Evolutionary conservation across 2,329 filamentous ascomycete species (phyloP).

Genomic region (Chalaropsis thielavioides): DNA sequence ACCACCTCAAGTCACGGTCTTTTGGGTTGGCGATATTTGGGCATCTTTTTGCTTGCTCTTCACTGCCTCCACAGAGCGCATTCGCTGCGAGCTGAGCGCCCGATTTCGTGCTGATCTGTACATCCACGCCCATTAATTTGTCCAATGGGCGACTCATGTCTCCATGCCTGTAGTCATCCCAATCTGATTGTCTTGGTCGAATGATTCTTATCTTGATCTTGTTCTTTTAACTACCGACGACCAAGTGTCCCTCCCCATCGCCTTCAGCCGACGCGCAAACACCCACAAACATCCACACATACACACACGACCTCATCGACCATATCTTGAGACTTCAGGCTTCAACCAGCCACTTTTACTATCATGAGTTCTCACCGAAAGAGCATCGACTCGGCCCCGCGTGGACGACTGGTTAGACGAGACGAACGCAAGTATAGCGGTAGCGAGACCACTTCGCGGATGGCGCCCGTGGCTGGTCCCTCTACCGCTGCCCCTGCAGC

Average conservation of each 20-base stretch:
- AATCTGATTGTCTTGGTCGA: background rate
- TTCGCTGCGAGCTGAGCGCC: background rate
- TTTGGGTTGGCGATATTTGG: conserved; percentile 2
- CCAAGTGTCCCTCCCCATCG: background rate
- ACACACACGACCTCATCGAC: background rate
- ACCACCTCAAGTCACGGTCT: background rate
- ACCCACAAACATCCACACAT: background rate
- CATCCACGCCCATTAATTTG: background rate
- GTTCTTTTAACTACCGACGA: background rate
- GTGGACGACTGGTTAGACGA: background rate
- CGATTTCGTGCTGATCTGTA: background rate
- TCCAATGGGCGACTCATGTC: background rate
- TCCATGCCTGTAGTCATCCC: background rate
- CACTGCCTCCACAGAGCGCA: background rate
- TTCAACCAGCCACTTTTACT: background rate
- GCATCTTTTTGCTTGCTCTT: background rate
- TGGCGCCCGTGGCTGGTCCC: background rate
- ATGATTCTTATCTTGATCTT: background rate
- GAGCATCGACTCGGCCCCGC: conserved; percentile 8
- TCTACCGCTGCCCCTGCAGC: background rate
- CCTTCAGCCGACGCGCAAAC: background rate
- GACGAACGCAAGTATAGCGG: conserved; percentile 4
- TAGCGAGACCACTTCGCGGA: background rate
- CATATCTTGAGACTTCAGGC: background rate
- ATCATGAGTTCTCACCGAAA: conserved; percentile 12